Conservation (phyloP, 2,329 filamentous ascomycete species). For the Thelonectria discophora region DNA sequence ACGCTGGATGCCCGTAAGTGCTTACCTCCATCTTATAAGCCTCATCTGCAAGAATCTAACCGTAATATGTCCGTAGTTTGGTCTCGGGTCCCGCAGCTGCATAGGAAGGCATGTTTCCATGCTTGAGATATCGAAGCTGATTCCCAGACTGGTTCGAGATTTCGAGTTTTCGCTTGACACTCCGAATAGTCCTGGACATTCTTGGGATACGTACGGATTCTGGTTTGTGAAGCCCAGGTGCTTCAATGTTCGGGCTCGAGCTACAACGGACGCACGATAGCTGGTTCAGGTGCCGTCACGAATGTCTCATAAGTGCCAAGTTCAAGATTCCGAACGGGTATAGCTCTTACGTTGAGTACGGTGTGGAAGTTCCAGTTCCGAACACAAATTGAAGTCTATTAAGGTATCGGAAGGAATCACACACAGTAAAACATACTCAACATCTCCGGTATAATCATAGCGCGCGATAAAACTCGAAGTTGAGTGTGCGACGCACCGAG, state of each 20-base stretch:
- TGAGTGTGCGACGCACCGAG: no score
- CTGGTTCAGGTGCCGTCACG: no score
- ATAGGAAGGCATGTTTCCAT: slow-evolving; percentile 38
- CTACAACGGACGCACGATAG: neutral
- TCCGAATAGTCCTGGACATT: neutral
- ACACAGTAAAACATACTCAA: no score
- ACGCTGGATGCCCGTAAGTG: slow-evolving; percentile 35
- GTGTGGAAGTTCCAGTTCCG: no score
- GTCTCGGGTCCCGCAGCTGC: slow-evolving; percentile 35
- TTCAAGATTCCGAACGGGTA: no score
- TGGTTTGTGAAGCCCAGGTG: slow-evolving; percentile 23
- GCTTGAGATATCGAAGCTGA: slow-evolving; percentile 39
- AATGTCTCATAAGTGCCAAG: neutral
- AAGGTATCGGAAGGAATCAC: no score
- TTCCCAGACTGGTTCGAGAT: slow-evolving; percentile 33
- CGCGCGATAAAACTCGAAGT: no score
- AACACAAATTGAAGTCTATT: no score
- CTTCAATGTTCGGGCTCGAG: slow-evolving; percentile 7
- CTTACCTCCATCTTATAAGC: fast-evolving
- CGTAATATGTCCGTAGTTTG: slow-evolving; percentile 25
- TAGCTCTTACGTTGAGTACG: no score
- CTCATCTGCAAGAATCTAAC: neutral
- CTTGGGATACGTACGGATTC: slow-evolving; percentile 13
- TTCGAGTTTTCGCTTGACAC: slow-evolving; percentile 31
- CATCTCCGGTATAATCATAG: no score